Evolutionary conservation across 345 rosid genomes (phyloP).

Genomic region (Punica granatum): DNA sequence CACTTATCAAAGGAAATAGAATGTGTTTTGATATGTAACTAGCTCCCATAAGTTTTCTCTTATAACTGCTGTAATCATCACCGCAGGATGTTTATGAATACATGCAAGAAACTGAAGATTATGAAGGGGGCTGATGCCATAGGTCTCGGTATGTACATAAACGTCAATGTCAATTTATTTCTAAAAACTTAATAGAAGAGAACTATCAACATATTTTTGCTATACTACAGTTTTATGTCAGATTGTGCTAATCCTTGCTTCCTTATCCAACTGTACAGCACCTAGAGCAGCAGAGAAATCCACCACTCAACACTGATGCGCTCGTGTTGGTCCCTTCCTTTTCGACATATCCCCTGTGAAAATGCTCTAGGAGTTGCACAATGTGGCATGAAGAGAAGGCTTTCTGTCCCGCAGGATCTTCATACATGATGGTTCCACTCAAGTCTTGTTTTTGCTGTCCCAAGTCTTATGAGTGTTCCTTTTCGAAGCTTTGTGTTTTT

Average conservation of each 20-base stretch:
- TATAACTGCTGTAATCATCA: no score
- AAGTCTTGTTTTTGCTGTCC: not conserved
- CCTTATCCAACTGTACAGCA: constrained; percentile 28
- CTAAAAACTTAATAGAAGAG: not conserved
- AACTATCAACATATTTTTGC: no score
- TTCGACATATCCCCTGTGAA: not conserved
- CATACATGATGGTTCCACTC: not conserved
- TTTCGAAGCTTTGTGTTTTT: not conserved
- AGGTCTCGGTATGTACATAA: constrained; percentile 56
- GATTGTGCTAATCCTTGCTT: not conserved
- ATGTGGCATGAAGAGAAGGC: not conserved
- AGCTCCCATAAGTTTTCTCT: no score
- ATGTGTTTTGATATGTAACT: no score
- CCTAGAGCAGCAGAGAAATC: constrained; percentile 72
- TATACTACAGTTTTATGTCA: not conserved
- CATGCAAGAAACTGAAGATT: constrained; percentile 66
- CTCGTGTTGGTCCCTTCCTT: not conserved
- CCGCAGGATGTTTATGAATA: constrained; percentile 66
- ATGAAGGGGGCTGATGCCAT: constrained; percentile 84
- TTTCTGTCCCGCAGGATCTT: not conserved
- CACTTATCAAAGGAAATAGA: no score
- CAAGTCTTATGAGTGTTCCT: not conserved
- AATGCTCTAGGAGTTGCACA: not conserved
- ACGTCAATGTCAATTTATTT: not conserved
- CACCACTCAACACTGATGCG: constrained; percentile 10